These are phyloP conservation scores for Eragrostis tef DNA, from an alignment of 202 grass and related monocot genomes.

Conservation along the genomic window DNA sequence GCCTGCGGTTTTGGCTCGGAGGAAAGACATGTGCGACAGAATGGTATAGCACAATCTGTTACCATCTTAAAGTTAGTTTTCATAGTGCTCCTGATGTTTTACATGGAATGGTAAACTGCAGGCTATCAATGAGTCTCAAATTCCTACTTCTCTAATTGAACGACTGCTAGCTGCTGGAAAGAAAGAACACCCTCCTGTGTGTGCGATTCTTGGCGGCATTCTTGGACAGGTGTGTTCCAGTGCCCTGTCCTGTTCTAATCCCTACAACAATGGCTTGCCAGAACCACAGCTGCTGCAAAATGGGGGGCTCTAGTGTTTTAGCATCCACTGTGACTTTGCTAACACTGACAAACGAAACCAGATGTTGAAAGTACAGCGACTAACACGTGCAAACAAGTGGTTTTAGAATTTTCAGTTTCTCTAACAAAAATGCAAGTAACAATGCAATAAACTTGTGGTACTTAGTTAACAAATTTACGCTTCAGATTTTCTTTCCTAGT, in stretches of 20 bases:
- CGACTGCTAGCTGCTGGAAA: conserved; percentile 71
- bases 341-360: background rate
- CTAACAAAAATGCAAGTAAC: background rate
- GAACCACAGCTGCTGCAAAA: background rate
- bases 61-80: background rate
- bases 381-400: background rate
- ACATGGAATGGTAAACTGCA: conserved; percentile 54
- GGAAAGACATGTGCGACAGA: conserved; percentile 77
- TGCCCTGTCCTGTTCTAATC: background rate
- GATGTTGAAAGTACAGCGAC: background rate
- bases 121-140: conserved; percentile 76
- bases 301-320: background rate
- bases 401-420: background rate
- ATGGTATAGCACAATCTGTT: conserved; percentile 55
- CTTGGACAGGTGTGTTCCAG: conserved; percentile 81
- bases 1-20: conserved; percentile 61
- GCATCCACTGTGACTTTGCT: background rate
- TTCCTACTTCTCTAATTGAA: conserved; percentile 65
- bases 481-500: background rate
- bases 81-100: conserved; percentile 25
- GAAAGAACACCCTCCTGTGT: conserved; percentile 82
- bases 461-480: background rate
- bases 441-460: background rate
- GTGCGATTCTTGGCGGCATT: conserved; percentile 90
- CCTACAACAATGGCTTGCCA: background rate